A percentile compares a stretch with the other conserved stretches of the same genome.
Evolutionary conservation across 176 grass and related monocot species (phyloP).

Genomic region (Oryza meridionalis): DNA sequence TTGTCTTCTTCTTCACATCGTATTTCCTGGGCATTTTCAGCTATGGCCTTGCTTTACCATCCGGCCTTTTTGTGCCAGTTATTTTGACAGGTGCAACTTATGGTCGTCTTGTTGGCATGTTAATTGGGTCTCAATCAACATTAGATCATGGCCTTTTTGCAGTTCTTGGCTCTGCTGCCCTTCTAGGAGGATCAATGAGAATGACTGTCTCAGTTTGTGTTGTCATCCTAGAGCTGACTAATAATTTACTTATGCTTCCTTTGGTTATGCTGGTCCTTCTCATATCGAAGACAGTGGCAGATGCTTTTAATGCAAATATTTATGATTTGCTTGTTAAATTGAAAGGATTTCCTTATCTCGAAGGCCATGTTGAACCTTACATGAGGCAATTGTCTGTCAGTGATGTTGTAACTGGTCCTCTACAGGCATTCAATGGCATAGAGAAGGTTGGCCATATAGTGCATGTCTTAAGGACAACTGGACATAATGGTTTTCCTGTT

Average conservation of each 20-base stretch:
- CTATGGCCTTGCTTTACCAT: conserved; percentile 84
- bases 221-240: conserved; percentile 82
- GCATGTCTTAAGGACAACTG: conserved; percentile 74
- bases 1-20: conserved; percentile 72
- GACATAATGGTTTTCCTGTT: conserved; percentile 91
- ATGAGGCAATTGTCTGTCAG: conserved; percentile 85
- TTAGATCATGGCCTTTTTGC: conserved; percentile 90
- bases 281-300: conserved; percentile 95
- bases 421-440: conserved; percentile 69
- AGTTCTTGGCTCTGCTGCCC: conserved; percentile 86
- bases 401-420: conserved; percentile 90
- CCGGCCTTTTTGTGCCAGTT: conserved; percentile 90
- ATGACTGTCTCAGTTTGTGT: conserved; percentile 96
- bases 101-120: conserved; percentile 75
- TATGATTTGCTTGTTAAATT: conserved; percentile 87
- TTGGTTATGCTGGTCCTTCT: conserved; percentile 88
- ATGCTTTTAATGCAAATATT: conserved; percentile 76
- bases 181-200: conserved; percentile 93
- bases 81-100: conserved; percentile 94
- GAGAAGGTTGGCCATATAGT: conserved; percentile 90
- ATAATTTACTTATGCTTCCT: conserved; percentile 88
- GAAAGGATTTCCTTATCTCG: conserved; percentile 93
- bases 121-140: conserved; percentile 72
- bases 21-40: conserved; percentile 95
- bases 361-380: conserved; percentile 91